Base-by-base conservation (phyloP, 148 eudicot species). In the Euryodendron excelsum region DNA sequence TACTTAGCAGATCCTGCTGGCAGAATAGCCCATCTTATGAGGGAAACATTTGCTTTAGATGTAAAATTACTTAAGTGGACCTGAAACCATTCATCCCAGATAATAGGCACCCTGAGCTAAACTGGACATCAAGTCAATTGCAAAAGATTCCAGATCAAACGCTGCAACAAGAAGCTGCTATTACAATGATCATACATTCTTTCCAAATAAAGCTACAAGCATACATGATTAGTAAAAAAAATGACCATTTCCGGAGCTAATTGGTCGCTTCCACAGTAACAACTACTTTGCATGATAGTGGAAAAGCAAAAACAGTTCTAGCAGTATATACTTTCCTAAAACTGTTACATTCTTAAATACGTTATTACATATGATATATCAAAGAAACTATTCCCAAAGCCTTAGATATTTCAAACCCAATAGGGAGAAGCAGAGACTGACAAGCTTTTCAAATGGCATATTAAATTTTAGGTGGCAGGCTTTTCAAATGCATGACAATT, bases 1-100 rank as follows among this genome's bases (percentile, higher is more conserved):
- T 84, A 89, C 62, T 81, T 82, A 18, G 88, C 88, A 76, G 98
- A 85, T 61, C 85, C 92, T 60, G 82, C 84, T 5, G 99, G 99
- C 80, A 76, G 82, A 63, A 96, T 84, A 66, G 92, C 86, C 96
- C 90, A 96, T 72, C 79, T 87, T 55, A 82, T 80, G 33, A 96
- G 77, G 62, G 94, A 85, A 74, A 87, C 89, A 74, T 89, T 88
- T 58, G 88, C 90, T 55, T 80, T 63, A 18, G 97, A 81, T 41
- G 91, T 82, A 64, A 84, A 77, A 82, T 91, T 90, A 80, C 89
- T 62, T 71, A 89, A 47, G 53, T 83, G 92, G 77, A 96, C 92
- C 99, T 96, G 92, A 75, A 86, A 87, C 58, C 52, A 69, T 78
- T 41, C 69, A 78, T 52, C 48, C 27, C n/a, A 80, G 67, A 33